phyloP scores from a whole-genome alignment of 805 yeast genomes.

The Dipodascopsis tothii region DNA sequence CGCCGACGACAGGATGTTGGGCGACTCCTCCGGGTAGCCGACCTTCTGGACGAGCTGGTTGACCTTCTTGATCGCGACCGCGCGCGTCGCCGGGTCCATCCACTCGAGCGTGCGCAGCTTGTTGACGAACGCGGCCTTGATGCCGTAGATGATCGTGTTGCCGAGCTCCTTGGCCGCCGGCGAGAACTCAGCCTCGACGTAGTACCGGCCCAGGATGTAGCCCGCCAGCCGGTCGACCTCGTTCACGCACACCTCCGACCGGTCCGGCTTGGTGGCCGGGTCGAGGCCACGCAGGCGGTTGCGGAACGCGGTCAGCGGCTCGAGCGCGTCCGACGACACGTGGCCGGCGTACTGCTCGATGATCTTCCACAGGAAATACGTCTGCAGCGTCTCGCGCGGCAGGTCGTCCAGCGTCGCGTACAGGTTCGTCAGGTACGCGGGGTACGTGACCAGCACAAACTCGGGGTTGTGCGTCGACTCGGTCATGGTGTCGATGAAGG shows the following conservation, averaged over 20 bases:
- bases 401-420: constrained; percentile 10
- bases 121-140: constrained; percentile 17
- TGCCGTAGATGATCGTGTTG: constrained; percentile 17
- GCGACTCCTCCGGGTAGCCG: constrained; percentile 21
- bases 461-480: constrained; percentile 9
- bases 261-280: constrained; percentile 17
- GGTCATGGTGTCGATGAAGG: constrained; percentile 11
- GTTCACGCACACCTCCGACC: constrained; percentile 21
- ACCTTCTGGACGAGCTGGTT: constrained; percentile 19
- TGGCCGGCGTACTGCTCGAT: constrained; percentile 19
- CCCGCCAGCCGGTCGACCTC: constrained; percentile 22
- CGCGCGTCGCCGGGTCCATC: constrained; percentile 21
- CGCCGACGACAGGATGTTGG: constrained; percentile 15
- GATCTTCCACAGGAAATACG: constrained; percentile 23
- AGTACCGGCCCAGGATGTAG: constrained; percentile 22
- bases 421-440: constrained; percentile 16
- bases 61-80: constrained; percentile 20
- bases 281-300: constrained; percentile 18
- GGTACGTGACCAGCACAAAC: constrained; percentile 17
- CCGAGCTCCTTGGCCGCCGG: constrained; percentile 21
- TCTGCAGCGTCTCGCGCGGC: constrained; percentile 21
- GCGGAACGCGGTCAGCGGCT: constrained; percentile 18
- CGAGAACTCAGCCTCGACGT: constrained; percentile 18
- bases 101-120: constrained; percentile 16
- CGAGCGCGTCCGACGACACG: constrained; percentile 9